Conservation (phyloP, 2,329 filamentous ascomycete species). For the Fusarium nisikadoi region DNA sequence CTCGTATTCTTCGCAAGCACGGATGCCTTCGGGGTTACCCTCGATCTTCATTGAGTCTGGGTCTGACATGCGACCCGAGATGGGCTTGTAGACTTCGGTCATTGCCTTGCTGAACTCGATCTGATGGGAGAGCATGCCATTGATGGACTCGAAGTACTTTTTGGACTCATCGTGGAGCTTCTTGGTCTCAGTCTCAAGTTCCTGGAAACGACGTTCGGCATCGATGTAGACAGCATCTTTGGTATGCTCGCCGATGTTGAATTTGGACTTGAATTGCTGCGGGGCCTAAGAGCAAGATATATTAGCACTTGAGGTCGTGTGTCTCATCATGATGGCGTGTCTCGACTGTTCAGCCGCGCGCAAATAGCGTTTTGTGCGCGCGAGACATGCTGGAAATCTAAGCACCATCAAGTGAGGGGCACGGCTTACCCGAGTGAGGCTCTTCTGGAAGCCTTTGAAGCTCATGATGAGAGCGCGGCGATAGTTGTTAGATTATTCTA, state of each 20-base stretch:
- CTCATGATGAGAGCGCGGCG: slow-evolving; percentile 73
- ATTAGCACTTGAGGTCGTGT: slow-evolving; percentile 8
- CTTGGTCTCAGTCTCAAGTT: slow-evolving; percentile 96
- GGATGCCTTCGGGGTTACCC: slow-evolving; percentile 92
- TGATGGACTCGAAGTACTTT: slow-evolving; percentile 98
- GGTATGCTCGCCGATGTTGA: slow-evolving; percentile 95
- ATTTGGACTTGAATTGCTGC: slow-evolving; percentile 89
- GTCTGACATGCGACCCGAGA: slow-evolving; percentile 94
- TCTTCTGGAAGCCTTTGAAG: slow-evolving; percentile 96
- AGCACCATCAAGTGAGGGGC: slow-evolving; percentile 46
- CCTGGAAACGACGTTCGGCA: slow-evolving; percentile 91
- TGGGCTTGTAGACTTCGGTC: slow-evolving; percentile 97
- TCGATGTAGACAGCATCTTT: slow-evolving; percentile 96
- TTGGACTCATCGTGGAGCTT: slow-evolving; percentile 95
- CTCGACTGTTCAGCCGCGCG: not conserved
- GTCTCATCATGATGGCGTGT: not conserved
- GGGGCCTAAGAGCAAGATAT: slow-evolving; percentile 68
- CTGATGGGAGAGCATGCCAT: slow-evolving; percentile 96
- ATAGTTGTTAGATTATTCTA: slow-evolving; percentile 4
- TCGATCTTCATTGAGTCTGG: slow-evolving; percentile 83
- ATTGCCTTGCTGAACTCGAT: slow-evolving; percentile 98
- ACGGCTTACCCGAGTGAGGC: slow-evolving; percentile 78
- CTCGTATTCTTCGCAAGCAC: slow-evolving; percentile 97
- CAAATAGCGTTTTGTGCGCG: slow-evolving; percentile 28
- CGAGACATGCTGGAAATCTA: slow-evolving; percentile 15